Evolutionary conservation across 2,329 filamentous ascomycete species (phyloP).

Genomic region (Lecanicillium sp.): DNA sequence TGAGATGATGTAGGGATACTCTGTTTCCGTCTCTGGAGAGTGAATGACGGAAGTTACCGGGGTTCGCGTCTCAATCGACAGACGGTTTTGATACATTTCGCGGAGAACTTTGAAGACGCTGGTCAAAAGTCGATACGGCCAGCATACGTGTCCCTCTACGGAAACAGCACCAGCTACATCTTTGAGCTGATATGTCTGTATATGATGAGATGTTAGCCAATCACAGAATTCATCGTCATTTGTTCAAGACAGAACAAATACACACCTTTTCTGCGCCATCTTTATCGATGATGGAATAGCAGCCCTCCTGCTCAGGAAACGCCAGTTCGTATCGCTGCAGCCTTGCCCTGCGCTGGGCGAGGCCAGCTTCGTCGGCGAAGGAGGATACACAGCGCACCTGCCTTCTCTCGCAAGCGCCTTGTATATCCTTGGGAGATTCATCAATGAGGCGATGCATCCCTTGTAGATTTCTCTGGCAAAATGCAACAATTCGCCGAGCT

Average conservation of each 20-base stretch:
- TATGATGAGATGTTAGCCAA: background rate
- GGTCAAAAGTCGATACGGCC: conserved; percentile 30
- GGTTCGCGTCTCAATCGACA: conserved; percentile 23
- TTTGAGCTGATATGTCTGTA: conserved; percentile 17
- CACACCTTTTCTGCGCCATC: conserved; percentile 4
- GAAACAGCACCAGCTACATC: conserved; percentile 6
- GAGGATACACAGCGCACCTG: too few species aligned
- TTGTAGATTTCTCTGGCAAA: conserved; percentile 31
- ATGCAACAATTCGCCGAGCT: conserved; percentile 33
- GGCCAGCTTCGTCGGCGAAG: conserved; percentile 15
- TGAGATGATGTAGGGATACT: conserved; percentile 19
- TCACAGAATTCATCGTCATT: too few species aligned
- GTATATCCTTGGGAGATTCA: too few species aligned
- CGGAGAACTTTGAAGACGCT: conserved; percentile 24
- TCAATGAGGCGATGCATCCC: conserved; percentile 12
- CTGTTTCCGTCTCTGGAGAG: background rate
- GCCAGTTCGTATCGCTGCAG: conserved; percentile 7
- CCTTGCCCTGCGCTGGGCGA: conserved; percentile 9
- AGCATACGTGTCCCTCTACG: conserved; percentile 25
- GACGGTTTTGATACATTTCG: conserved; percentile 12
- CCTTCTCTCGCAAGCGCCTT: too few species aligned
- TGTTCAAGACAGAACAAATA: too few species aligned
- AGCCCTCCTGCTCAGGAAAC: conserved; percentile 12
- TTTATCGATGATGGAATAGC: conserved; percentile 12
- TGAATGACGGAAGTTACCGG: conserved; percentile 15